These are phyloP conservation scores for Blastobotrys serpentis DNA, from an alignment of 1,139 yeast species.

Conservation along the genomic window DNA sequence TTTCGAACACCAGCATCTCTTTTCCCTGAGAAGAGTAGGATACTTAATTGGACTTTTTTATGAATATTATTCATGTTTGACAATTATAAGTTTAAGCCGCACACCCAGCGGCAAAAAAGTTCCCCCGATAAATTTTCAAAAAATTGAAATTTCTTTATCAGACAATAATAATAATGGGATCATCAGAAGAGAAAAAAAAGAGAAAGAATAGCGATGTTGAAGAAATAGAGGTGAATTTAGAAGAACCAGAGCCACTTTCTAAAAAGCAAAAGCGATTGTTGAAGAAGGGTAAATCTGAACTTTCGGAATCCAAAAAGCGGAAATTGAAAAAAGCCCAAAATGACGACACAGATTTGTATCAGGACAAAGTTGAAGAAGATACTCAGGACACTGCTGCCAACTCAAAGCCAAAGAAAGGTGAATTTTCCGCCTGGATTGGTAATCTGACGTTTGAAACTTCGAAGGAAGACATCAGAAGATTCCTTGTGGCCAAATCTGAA, in stretches of 20 bases:
- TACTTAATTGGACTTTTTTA: no score
- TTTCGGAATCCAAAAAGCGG: conserved; percentile 33
- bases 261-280: conserved; percentile 82
- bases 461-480: conserved; percentile 68
- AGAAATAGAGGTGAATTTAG: conserved; percentile 69
- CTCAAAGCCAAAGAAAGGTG: conserved; percentile 47
- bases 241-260: conserved; percentile 78
- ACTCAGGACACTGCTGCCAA: conserved; percentile 35
- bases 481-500: conserved; percentile 59
- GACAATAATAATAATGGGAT: conserved; percentile 2
- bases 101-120: no score
- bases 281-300: conserved; percentile 53
- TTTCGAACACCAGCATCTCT: no score
- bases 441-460: conserved; percentile 84
- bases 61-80: no score
- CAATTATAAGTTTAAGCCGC: conserved; percentile 4
- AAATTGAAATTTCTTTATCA: background rate
- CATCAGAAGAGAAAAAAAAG: conserved; percentile 10
- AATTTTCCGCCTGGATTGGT: conserved; percentile 90
- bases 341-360: conserved; percentile 21
- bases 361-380: conserved; percentile 25
- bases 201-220: conserved; percentile 14
- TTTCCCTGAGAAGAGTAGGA: no score
- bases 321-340: conserved; percentile 12
- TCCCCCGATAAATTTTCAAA: no score